Percentiles rank a stretch among this genome's conserved stretches.
Evolutionary conservation across 2,329 filamentous ascomycete species (phyloP).

Genomic region (Lecanosticta acicola): DNA sequence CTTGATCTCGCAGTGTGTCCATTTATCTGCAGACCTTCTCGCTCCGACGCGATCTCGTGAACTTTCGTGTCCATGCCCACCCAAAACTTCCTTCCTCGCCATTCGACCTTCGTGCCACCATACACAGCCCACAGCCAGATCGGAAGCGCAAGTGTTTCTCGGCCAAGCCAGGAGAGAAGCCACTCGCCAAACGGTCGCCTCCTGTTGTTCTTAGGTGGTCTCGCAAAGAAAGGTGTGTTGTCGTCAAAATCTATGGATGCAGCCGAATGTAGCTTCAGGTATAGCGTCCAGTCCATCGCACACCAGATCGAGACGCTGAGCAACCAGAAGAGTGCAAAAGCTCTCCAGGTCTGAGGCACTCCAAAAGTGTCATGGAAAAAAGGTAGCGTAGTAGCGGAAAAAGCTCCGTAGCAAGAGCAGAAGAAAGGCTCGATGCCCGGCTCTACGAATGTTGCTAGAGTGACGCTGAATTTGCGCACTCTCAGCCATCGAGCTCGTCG

Average conservation of each 20-base stretch:
- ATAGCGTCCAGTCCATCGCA: conserved; percentile 66
- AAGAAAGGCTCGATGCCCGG: conserved; percentile 85
- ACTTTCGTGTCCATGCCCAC: conserved; percentile 84
- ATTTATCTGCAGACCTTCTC: not conserved
- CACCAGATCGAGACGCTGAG: conserved; percentile 65
- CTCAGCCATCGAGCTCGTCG: conserved; percentile 84
- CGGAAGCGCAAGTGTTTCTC: conserved; percentile 76
- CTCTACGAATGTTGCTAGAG: conserved; percentile 82
- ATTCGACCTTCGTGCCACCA: conserved; percentile 79
- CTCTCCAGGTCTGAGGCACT: conserved; percentile 60
- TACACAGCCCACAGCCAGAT: conserved; percentile 88
- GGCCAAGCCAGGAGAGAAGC: conserved; percentile 75
- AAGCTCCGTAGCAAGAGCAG: conserved; percentile 75
- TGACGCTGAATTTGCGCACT: conserved; percentile 90
- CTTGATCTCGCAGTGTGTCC: not conserved
- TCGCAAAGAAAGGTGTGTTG: conserved; percentile 69
- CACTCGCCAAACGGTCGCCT: conserved; percentile 62
- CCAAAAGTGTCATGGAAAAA: conserved; percentile 51
- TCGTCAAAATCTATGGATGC: conserved; percentile 64
- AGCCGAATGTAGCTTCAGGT: conserved; percentile 67
- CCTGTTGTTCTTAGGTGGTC: conserved; percentile 42
- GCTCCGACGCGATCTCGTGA: conserved; percentile 37
- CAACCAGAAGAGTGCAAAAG: conserved; percentile 62
- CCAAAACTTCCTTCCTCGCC: conserved; percentile 76
- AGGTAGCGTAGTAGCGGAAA: conserved; percentile 68